Evolutionary conservation across 169 alveolate genomes (phyloP).

Genomic region (Theileria annulata): DNA sequence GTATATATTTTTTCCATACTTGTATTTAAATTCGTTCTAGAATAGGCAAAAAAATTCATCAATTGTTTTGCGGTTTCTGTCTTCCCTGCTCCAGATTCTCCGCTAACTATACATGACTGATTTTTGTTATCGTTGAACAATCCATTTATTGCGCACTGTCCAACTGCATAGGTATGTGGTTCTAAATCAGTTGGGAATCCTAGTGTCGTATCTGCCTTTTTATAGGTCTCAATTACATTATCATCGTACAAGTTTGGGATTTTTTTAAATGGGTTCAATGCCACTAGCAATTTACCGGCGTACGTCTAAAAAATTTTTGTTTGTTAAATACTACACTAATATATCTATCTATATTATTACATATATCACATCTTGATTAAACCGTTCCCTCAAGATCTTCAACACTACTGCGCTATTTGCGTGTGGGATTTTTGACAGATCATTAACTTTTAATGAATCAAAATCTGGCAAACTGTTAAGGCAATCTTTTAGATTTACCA

Average conservation of each 20-base stretch:
- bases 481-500: slow-evolving; percentile 42
- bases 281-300: slow-evolving; percentile 82
- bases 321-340: slow-evolving; percentile 22
- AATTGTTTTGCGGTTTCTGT: slow-evolving; percentile 98
- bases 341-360: slow-evolving; percentile 1
- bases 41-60: slow-evolving; percentile 77
- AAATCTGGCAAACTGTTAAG: slow-evolving; percentile 42
- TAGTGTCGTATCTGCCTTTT: slow-evolving; percentile 70
- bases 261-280: slow-evolving; percentile 80
- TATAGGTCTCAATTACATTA: slow-evolving; percentile 66
- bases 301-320: slow-evolving; percentile 73
- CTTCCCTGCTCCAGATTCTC: slow-evolving; percentile 99
- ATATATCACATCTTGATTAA: slow-evolving; percentile 40
- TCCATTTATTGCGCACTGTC: slow-evolving; percentile 83
- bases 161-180: slow-evolving; percentile 86
- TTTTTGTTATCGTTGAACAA: slow-evolving; percentile 69
- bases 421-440: slow-evolving; percentile 64
- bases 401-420: slow-evolving; percentile 68
- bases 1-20: background rate
- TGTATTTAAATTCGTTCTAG: slow-evolving; percentile 25
- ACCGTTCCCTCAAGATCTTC: slow-evolving; percentile 51
- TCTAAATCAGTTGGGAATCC: slow-evolving; percentile 80
- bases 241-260: slow-evolving; percentile 77
- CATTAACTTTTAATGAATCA: slow-evolving; percentile 39
- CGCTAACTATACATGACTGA: slow-evolving; percentile 97